These are phyloP conservation scores for Phytophthora sojae DNA, from an alignment of 352 stramenopile species.

Conservation along the genomic window DNA sequence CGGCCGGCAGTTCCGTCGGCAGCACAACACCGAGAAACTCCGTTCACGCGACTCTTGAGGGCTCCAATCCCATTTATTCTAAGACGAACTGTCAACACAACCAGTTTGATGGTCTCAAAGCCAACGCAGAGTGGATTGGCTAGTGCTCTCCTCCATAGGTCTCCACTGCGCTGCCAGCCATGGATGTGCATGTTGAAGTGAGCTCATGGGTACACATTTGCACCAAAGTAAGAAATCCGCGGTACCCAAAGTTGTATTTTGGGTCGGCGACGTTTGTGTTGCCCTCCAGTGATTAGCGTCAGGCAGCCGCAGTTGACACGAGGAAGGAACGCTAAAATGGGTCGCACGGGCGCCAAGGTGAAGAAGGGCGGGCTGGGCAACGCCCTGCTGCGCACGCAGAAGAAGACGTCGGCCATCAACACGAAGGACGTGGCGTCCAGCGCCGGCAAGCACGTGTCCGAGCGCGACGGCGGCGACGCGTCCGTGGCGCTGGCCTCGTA, in stretches of 20 bases:
- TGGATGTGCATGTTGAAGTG: constrained; percentile 11
- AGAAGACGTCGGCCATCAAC: constrained; percentile 71
- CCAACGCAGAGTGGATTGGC: neutral
- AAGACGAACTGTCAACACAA: neutral
- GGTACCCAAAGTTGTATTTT: neutral
- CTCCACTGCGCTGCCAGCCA: neutral
- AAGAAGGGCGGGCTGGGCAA: constrained; percentile 80
- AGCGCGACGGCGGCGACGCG: constrained; percentile 81
- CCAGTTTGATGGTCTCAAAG: neutral
- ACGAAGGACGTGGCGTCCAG: constrained; percentile 83
- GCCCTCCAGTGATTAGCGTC: constrained; percentile 28
- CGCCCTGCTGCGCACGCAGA: constrained; percentile 79
- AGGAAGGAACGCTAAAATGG: constrained; percentile 43
- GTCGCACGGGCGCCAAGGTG: constrained; percentile 76
- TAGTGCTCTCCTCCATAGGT: neutral
- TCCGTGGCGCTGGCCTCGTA: constrained; percentile 85
- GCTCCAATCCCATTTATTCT: neutral
- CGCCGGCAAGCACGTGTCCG: constrained; percentile 86
- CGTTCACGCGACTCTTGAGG: constrained; percentile 11
- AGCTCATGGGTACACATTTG: constrained; percentile 10
- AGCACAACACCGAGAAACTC: neutral
- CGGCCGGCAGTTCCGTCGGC: neutral
- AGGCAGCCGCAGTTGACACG: constrained; percentile 4
- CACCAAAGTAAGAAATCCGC: neutral
- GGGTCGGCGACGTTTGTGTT: constrained; percentile 1